These are phyloP conservation scores for Ciborinia camelliae DNA, from an alignment of 2,329 filamentous ascomycete genomes.

Conservation along the genomic window DNA sequence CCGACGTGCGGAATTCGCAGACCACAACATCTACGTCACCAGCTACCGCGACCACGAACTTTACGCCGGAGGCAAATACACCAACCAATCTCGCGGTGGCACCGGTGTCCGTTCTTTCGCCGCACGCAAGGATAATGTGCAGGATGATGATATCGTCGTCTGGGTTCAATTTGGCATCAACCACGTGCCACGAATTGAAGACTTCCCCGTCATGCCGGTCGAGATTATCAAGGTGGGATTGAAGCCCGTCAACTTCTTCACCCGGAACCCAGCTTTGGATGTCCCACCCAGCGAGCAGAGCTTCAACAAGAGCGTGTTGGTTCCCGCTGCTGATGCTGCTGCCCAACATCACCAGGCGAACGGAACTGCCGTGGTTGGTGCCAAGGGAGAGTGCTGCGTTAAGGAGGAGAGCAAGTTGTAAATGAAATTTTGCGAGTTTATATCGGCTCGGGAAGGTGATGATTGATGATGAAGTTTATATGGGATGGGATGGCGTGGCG, in stretches of 20 bases:
- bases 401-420: slow-evolving; percentile 18
- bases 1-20: slow-evolving; percentile 52
- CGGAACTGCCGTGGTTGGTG: slow-evolving; percentile 11
- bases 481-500: not conserved
- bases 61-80: slow-evolving; percentile 53
- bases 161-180: slow-evolving; percentile 60
- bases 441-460: too few relatives aligned
- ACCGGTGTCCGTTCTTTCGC: slow-evolving; percentile 53
- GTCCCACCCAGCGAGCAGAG: slow-evolving; percentile 47
- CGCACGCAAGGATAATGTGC: slow-evolving; percentile 47
- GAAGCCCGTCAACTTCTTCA: slow-evolving; percentile 52
- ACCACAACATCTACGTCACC: slow-evolving; percentile 54
- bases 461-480: not conserved
- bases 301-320: slow-evolving; percentile 39
- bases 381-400: slow-evolving; percentile 17
- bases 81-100: slow-evolving; percentile 53
- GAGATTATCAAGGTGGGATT: slow-evolving; percentile 51
- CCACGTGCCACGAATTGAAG: slow-evolving; percentile 61
- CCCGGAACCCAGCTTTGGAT: slow-evolving; percentile 50
- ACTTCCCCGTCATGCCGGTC: slow-evolving; percentile 67
- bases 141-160: slow-evolving; percentile 53
- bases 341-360: slow-evolving; percentile 8
- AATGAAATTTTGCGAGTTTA: not conserved
- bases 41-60: slow-evolving; percentile 51
- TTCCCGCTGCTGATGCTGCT: not conserved